Evolutionary conservation across 805 yeast species (phyloP), one percentile per base, ranked within the genome.

Genomic region (Yarrowia keelungensis): DNA sequence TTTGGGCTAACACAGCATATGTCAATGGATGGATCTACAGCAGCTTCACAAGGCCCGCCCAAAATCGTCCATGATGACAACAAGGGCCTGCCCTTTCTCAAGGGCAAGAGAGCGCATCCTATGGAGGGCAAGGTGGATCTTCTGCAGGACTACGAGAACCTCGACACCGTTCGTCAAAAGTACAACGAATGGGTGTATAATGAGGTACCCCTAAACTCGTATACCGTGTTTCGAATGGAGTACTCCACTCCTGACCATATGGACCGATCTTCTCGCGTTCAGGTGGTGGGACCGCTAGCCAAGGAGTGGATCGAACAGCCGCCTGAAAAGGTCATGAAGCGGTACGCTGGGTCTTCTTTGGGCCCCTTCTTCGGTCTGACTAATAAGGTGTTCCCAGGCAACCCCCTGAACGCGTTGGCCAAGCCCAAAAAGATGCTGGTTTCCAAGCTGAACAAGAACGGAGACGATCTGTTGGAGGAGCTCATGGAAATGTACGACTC

Each of bases 231-330:
- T 35, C 75, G 78, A 68, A 72, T 78, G 45, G 72, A 71, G 68
- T 72, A 72, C 56, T 66, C 75, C 41, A 69, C 75, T 0, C 78
- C 79, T 2, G 47, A 69, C 38, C 70, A 71, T n/a, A 56, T 76
- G 22, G 74, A 78, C 69, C 68, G 71, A 26, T 77, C 76, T 67
- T 72, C 77, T 42, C 71, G 79, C 32, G 73, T 74, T 15, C 51
- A 72, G 49, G 69, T 78, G n/a, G 68, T 78, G 5, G 81, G 81
- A 22, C 76, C 74, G 8, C 71, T 76, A n/a, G 78, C 80, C 2
- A 49, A 56, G 9, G 73, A 69, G 45, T 71, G 75, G 72, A 67
- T 75, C 16, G 45, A 53, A 16, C 69, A 62, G 39, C 56, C 45
- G 14, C 22, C 67, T 2, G 67, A 62, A 7, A 62, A 47, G 38